These are phyloP conservation scores for Syncephalastrum sp. DNA, from an alignment of 371 early-diverging fungal genomes.

Conservation along the genomic window DNA sequence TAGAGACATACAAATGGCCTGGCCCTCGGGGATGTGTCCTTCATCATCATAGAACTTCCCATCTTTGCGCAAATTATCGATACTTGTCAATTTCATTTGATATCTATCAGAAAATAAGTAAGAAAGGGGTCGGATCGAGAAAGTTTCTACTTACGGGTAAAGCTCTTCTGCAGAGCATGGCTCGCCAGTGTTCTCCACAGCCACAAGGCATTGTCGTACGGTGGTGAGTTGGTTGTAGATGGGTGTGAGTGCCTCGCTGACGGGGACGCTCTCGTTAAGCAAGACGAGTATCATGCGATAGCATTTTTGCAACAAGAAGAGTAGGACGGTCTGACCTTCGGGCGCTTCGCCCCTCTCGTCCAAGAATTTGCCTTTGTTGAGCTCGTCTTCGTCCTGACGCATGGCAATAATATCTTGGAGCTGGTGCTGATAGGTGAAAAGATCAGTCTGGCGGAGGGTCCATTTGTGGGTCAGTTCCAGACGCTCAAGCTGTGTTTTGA, in stretches of 20 bases:
- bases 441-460: conserved; percentile 81
- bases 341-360: conserved; percentile 63
- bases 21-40: conserved; percentile 80
- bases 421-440: conserved; percentile 81
- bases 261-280: conserved; percentile 74
- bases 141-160: conserved; percentile 33
- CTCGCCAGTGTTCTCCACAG: conserved; percentile 78
- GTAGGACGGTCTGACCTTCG: conserved; percentile 68
- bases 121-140: no score
- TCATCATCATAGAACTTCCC: conserved; percentile 85
- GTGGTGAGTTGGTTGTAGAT: conserved; percentile 83
- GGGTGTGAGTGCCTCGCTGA: conserved; percentile 77
- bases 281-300: conserved; percentile 81
- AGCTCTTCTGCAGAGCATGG: conserved; percentile 60
- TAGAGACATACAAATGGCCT: conserved; percentile 75
- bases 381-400: conserved; percentile 31
- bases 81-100: conserved; percentile 81
- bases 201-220: conserved; percentile 76
- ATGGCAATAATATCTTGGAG: conserved; percentile 69
- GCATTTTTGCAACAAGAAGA: conserved; percentile 86
- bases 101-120: conserved; percentile 33
- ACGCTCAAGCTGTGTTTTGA: conserved; percentile 72
- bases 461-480: conserved; percentile 77
- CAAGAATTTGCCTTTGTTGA: conserved; percentile 57
- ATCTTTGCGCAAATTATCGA: conserved; percentile 77